Evolutionary conservation across 352 stramenopile species (phyloP), one percentile per base, ranked within the genome.

Genomic region (Aphanomyces astaci): DNA sequence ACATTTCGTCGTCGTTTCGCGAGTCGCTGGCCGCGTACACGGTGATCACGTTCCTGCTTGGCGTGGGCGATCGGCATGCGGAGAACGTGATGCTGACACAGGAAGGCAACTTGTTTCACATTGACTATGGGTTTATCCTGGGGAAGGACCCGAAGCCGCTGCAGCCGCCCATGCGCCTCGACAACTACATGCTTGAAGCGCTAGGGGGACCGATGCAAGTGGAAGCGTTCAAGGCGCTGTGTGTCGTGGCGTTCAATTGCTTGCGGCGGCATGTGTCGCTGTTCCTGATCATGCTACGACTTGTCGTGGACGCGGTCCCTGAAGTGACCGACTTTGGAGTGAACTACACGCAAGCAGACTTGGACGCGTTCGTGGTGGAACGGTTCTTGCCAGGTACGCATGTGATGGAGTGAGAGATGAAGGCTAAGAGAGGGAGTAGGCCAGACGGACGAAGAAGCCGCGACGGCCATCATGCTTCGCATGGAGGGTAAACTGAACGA

Each of bases 11-110:
- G 22, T 92, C 83, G 4, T 94, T 92, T 55, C 77, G 85, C 19
- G 85, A 97, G 64, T 98, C 86, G 72, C 93, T 97, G 59, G 97
- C 97, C 11, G 97, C 96, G 27, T 99, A 99, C 81, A 99, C 96
- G 31, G 97, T 99, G 39, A 98, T 99, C 60, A 99, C 97, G 28
- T 99, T 99, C 73, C 73, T 99, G 17, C 73, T 99, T n/a, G 96
- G 96, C 31, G 96, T 99, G 53, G 97, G 97, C 27, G 97, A 99
- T 79, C 82, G 97, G 4, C 97, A 99, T 73, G 86, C 98, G 4
- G 97, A 99, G 76, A 99, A 99, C 74, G 96, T 99, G 54, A 98
- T 99, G 95, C 82, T 99, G 3, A 94, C 86, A 33, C 91, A 92
- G 40, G 89, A 93, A 71, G 97, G 97, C 11, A 92, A 98, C 67